These are phyloP conservation scores for Lachnellula suecica DNA, from an alignment of 2,329 filamentous ascomycete genomes.

Conservation along the genomic window DNA sequence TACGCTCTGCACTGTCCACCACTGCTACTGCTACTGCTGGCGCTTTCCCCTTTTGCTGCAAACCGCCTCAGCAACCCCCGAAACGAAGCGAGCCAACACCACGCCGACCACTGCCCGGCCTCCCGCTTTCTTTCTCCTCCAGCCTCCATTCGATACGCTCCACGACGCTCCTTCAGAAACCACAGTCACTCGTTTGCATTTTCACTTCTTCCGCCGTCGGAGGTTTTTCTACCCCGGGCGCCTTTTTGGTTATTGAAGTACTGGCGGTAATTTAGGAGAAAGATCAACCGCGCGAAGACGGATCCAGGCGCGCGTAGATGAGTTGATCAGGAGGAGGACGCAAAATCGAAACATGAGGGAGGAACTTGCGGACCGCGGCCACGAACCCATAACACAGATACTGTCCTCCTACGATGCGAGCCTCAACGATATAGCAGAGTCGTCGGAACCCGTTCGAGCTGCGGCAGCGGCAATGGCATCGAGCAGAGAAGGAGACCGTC, in stretches of 20 bases:
- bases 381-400: slow-evolving; percentile 15
- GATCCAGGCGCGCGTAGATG: slow-evolving; percentile 21
- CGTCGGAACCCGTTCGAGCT: slow-evolving; percentile 3
- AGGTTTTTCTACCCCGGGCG: slow-evolving; percentile 10
- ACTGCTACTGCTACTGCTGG: too few species aligned
- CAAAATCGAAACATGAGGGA: slow-evolving; percentile 28
- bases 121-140: slow-evolving; percentile 6
- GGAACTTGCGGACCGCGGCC: slow-evolving; percentile 13
- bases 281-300: slow-evolving; percentile 16
- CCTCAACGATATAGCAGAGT: slow-evolving; percentile 9
- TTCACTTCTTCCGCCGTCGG: slow-evolving; percentile 16
- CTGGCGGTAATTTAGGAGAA: neutral
- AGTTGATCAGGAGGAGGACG: slow-evolving; percentile 8
- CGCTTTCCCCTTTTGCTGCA: slow-evolving; percentile 1
- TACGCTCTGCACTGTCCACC: too few species aligned
- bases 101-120: neutral
- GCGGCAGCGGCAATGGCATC: slow-evolving; percentile 12
- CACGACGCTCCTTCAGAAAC: slow-evolving; percentile 15
- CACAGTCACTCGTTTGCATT: slow-evolving; percentile 24
- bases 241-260: slow-evolving; percentile 18
- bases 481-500: slow-evolving; percentile 4
- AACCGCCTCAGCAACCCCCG: neutral
- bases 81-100: neutral
- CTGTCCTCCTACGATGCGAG: slow-evolving; percentile 18
- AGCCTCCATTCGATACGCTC: slow-evolving; percentile 5